Evolutionary conservation across 192 early-diverging fungal genomes (phyloP), one percentile per base, ranked within the genome.

Genomic region (Linnemannia exigua): DNA sequence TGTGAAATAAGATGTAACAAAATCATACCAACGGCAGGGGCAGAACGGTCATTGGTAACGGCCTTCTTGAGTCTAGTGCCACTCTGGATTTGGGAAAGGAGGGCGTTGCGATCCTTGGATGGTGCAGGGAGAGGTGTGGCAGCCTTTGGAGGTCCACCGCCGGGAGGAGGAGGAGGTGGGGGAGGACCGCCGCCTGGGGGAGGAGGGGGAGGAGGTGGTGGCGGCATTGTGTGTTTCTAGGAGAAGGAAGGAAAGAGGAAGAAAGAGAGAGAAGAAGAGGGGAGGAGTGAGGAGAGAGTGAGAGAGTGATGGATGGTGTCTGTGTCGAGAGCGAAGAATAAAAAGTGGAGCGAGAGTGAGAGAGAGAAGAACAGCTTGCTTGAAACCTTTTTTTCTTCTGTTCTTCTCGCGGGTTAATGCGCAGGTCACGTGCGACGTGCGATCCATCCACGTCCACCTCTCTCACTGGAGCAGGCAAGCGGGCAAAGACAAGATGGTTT

Each of bases 11-110:
- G 35, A 38, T 66, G 38, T 25, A 44, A 17, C 5, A 38, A 5
- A 47, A 25, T 25, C 84, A 86, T 88, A 90, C 88, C 78, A 41
- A 94, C 67, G 41, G 84, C 14, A 22, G 94, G 93, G 5, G 87
- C 89, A 12, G 95, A 95, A 37, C 93, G 90, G 82, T 96, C 95
- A 68, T 94, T 95, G 7, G 95, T 96, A 47, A 88, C 80, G 22
- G 93, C 68, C 82, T 95, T 95, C 58, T 94, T 94, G 35, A 96
- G 91, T 67, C 51, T 76, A 63, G 84, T 90, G 46, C 95, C 95
- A 69, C 91, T 76, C 78, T 96, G 95, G 82, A 96, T 96, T 80
- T 95, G 93, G 46, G 81, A 50, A 77, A 95, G 88, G 67, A 96
- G 89, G 22, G 92, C 94, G 79, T 75, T 86, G 78, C 90, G 80